Evolutionary conservation across 495 filamentous ascomycete species (phyloP).

Genomic region (Aspergillus cavernicola): DNA sequence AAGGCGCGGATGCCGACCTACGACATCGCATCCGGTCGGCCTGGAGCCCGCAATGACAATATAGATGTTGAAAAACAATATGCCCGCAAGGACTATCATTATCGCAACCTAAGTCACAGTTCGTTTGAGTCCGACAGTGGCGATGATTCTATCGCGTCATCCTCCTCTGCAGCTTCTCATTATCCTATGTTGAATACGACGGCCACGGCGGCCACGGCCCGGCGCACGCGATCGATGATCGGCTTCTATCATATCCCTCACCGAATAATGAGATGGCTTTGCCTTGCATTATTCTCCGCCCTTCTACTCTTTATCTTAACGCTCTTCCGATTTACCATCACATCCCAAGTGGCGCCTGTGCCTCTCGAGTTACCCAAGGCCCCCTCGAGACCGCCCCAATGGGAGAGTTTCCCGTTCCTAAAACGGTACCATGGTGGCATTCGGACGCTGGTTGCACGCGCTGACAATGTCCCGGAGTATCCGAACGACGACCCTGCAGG

Average conservation of each 20-base stretch:
- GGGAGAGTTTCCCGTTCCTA: constrained; percentile 80
- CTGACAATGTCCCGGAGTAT: constrained; percentile 70
- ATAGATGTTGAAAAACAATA: constrained; percentile 40
- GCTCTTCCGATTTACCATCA: constrained; percentile 63
- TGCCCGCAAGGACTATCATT: constrained; percentile 18
- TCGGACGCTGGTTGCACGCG: constrained; percentile 56
- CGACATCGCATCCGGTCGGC: constrained; percentile 25
- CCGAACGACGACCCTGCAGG: constrained; percentile 47
- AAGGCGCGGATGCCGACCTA: constrained; percentile 34
- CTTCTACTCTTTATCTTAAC: constrained; percentile 69
- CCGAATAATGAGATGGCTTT: constrained; percentile 66
- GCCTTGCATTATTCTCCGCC: constrained; percentile 61
- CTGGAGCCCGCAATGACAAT: constrained; percentile 15
- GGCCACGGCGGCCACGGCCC: constrained; percentile 25
- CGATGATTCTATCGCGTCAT: constrained; percentile 24
- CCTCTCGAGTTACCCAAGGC: constrained; percentile 51
- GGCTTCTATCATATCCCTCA: constrained; percentile 58
- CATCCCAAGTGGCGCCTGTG: constrained; percentile 58
- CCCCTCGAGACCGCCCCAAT: constrained; percentile 58
- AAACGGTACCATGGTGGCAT: constrained; percentile 83
- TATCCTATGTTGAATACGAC: constrained; percentile 51
- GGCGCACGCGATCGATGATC: constrained; percentile 34
- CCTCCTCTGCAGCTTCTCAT: constrained; percentile 41
- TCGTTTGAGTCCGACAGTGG: constrained; percentile 29
- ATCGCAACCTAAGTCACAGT: constrained; percentile 24